Evolutionary conservation across 306 rosid genomes (phyloP), one percentile per base, ranked within the genome.

Genomic region (Dalbergia oliveri): DNA sequence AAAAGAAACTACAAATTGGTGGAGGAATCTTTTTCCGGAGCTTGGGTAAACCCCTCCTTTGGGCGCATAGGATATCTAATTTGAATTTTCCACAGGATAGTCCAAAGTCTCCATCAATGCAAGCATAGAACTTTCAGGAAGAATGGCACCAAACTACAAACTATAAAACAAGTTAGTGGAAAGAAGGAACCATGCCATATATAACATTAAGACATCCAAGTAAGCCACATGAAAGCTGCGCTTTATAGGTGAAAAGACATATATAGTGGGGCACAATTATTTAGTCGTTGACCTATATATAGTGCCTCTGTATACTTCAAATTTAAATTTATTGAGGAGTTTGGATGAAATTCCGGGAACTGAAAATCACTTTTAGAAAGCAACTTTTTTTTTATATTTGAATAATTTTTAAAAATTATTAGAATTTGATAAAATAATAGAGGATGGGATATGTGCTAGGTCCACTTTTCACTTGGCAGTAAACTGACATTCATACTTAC

Each of bases 181-280:
- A 39, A 49, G 65, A 79, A 66, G 33, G 6, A 54, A 59, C 62
- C 34, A 63, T 12, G 11, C 53, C 71, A 76, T 6, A 83, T 61
- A 59, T 19, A 16, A 60, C 53, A 47, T 61, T 54, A 49, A 64
- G 37, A 54, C 44, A 53, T 54, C 49, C 67, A 58, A n/a, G 60
- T 56, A 50, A 72, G 78, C 79, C 16, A 72, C 79, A 87, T 77
- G 82, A 73, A 72, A 44, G 62, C 62, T 88, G 75, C 87, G 85
- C 65, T 77, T 69, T 76, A 84, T 72, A 78, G 89, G 85, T 56
- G 77, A 76, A 77, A 31, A 81, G 53, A 82, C 64, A 73, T 26
- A 37, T 26, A 37, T 75, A 76, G 84, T 81, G 83, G 83, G 79
- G 88, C 76, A 77, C 14, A 53, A 81, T 47, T 47, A 82, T 78